Evolutionary conservation across 371 early-diverging fungal genomes (phyloP), one percentile per base, ranked within the genome.

Genomic region (Vavraia culicis): DNA sequence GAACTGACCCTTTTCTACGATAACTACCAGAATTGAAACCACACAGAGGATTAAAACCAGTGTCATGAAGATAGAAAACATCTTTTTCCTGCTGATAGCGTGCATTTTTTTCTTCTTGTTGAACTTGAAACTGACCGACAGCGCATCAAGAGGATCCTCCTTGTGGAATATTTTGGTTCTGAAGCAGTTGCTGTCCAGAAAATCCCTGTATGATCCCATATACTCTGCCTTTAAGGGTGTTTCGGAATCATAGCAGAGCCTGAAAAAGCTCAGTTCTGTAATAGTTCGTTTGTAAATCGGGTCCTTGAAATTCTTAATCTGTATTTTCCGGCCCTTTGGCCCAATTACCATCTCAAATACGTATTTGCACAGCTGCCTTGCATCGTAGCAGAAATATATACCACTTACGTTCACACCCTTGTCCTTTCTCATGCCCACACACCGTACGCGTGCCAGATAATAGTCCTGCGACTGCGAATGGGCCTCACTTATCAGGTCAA

Each of bases 321-420:
- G 46, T 4, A 71, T 63, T 33, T 46, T 56, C 39, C 71, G 36
- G 23, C 69, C 69, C 16, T 71, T 66, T 23, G 63, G 45, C 16
- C 67, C 64, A n/a, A 71, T 71, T 1, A 71, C 67, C 66, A 71
- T 66, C 52, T 71, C 71, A 64, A 69, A 71, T 10, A 71, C 38
- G 45, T 61, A 71, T 52, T 69, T 71, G 51, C 71, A 71, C 16
- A 71, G 55, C 21, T 67, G 69, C 46, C 61, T 48, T 3, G 69
- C 71, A 59, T 71, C 71, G 46, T 71, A 71, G 27, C 64, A 62
- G 14, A 47, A 54, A 45, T 52, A 59, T 11, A n/a, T 18, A 3
- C 22, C 22, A 27, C 27, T 27, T 7, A 27, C 27, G 27, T 27
- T 27, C 27, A 27, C 27, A 27, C 27, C 27, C 7, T 27, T 27